These are phyloP conservation scores for Schizonepeta tenuifolia DNA, from an alignment of 257 asterid genomes.

Conservation along the genomic window DNA sequence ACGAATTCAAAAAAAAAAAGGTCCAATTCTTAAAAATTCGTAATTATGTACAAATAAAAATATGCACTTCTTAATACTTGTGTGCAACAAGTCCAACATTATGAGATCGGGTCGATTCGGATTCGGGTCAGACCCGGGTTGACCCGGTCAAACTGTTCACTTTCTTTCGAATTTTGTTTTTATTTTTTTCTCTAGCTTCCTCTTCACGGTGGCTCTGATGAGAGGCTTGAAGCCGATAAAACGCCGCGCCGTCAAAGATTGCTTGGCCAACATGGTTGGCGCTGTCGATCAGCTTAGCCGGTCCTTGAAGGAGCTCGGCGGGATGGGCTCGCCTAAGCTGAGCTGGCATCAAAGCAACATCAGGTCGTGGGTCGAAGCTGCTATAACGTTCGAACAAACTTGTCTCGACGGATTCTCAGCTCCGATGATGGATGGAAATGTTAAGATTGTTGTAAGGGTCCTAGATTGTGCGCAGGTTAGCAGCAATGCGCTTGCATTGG, in stretches of 20 bases:
- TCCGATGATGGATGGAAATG: conserved; percentile 32
- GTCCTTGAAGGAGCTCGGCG: conserved; percentile 32
- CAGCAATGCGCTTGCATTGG: conserved; percentile 48
- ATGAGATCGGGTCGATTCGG: no score
- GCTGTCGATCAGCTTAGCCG: conserved; percentile 41
- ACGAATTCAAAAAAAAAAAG: no score
- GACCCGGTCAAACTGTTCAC: no score
- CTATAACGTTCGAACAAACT: conserved; percentile 45
- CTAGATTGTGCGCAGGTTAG: conserved; percentile 45
- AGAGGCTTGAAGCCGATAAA: conserved; percentile 39
- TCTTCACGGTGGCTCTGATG: conserved; percentile 35
- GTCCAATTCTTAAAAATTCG: no score
- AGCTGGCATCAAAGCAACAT: conserved; percentile 36
- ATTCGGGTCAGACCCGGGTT: no score
- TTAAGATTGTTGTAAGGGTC: conserved; percentile 33
- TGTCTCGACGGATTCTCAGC: conserved; percentile 47
- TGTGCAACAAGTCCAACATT: no score
- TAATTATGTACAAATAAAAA: no score
- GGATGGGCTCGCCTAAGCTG: not conserved
- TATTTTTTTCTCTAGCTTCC: conserved; percentile 32
- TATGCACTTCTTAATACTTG: no score
- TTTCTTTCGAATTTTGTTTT: no score
- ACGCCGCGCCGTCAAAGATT: conserved; percentile 40
- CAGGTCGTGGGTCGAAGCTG: conserved; percentile 58
- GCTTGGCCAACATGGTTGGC: conserved; percentile 41